Evolutionary conservation across 305 asterid genomes (phyloP).

Genomic region (Rubia tinctorum): DNA sequence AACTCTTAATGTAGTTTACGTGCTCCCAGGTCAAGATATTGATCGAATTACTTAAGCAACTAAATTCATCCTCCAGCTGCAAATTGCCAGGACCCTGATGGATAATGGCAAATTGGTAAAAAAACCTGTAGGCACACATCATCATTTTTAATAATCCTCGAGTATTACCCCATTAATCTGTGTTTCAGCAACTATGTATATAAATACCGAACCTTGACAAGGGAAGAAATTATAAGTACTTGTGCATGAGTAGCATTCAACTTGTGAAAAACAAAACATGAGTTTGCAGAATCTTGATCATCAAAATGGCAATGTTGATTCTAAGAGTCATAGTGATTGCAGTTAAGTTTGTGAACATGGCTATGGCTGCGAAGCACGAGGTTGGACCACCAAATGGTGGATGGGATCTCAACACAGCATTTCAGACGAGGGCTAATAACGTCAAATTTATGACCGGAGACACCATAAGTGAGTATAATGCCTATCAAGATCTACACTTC

Average conservation of each 20-base stretch:
- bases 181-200: neutral
- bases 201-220: constrained; percentile 6
- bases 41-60: neutral
- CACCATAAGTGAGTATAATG: constrained; percentile 37
- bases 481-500: no score
- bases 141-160: neutral
- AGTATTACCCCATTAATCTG: neutral
- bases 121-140: neutral
- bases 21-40: neutral
- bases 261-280: neutral
- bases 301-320: constrained; percentile 9
- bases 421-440: constrained; percentile 49
- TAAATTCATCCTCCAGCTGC: neutral
- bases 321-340: constrained; percentile 10
- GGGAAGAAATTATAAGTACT: neutral
- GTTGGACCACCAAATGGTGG: constrained; percentile 57
- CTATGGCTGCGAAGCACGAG: constrained; percentile 41
- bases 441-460: constrained; percentile 44
- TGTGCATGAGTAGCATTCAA: neutral
- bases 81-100: neutral
- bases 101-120: neutral
- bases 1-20: neutral
- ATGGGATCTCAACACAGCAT: constrained; percentile 47
- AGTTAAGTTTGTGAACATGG: constrained; percentile 6
- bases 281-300: constrained; percentile 2